These are phyloP conservation scores for Dendryphion nanum DNA, from an alignment of 2,329 filamentous ascomycete genomes.

Conservation along the genomic window DNA sequence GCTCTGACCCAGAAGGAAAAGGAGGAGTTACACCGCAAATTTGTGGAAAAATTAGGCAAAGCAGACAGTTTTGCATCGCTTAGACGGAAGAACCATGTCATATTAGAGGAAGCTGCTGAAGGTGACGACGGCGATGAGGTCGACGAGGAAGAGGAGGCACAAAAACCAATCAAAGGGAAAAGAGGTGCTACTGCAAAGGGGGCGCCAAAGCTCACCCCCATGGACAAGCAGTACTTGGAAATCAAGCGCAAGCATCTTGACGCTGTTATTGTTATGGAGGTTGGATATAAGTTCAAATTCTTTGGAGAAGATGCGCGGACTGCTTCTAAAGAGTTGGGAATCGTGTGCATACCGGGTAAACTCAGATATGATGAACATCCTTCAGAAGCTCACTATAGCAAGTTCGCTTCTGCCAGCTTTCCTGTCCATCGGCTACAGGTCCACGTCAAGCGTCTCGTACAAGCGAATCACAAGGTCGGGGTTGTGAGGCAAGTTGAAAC, in stretches of 20 bases:
- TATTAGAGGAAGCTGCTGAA: conserved; percentile 54
- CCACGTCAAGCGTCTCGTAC: conserved; percentile 88
- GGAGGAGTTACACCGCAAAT: conserved; percentile 74
- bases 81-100: conserved; percentile 58
- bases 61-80: conserved; percentile 75
- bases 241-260: conserved; percentile 92
- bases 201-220: conserved; percentile 82
- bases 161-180: conserved; percentile 46
- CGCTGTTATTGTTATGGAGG: conserved; percentile 86
- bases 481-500: conserved; percentile 94
- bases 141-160: conserved; percentile 52
- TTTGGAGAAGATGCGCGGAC: conserved; percentile 91
- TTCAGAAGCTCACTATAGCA: conserved; percentile 87
- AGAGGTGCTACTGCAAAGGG: conserved; percentile 63
- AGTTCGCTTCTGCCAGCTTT: conserved; percentile 94
- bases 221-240: conserved; percentile 90
- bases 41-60: conserved; percentile 85
- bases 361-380: conserved; percentile 81
- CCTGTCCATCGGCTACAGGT: conserved; percentile 88
- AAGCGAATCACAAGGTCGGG: conserved; percentile 92
- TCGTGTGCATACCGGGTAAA: conserved; percentile 96
- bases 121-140: conserved; percentile 56
- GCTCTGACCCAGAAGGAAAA: conserved; percentile 59
- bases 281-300: conserved; percentile 97
- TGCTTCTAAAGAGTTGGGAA: conserved; percentile 86